A percentile compares a stretch with the other conserved stretches of the same genome.
phyloP scores from a whole-genome alignment of 805 yeast genomes.

The Citeromyces matritensis region DNA sequence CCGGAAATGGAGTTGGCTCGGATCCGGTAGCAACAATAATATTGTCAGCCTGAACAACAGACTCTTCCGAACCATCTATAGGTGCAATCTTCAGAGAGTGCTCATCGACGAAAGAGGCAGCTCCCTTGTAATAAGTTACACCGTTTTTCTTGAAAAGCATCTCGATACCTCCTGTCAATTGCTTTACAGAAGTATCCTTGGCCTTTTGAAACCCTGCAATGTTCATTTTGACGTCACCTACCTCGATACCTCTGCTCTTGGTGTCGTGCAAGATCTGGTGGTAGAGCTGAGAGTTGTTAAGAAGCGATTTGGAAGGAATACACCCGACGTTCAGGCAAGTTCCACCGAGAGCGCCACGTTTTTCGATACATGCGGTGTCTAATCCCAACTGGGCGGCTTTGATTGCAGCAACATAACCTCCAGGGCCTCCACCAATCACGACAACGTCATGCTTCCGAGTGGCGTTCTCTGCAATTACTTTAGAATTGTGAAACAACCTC shows the following conservation, averaged over 20 bases:
- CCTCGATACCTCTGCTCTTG: slow-evolving; percentile 79
- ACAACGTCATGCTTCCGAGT: slow-evolving; percentile 73
- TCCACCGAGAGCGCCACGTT: slow-evolving; percentile 94
- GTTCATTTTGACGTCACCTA: slow-evolving; percentile 58
- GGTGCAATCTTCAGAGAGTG: slow-evolving; percentile 69
- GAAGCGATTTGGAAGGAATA: slow-evolving; percentile 91
- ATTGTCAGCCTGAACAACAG: slow-evolving; percentile 65
- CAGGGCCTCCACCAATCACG: slow-evolving; percentile 98
- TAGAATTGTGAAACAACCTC: not conserved
- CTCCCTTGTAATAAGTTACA: slow-evolving; percentile 88
- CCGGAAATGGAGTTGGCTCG: slow-evolving; percentile 98
- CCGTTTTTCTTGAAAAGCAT: slow-evolving; percentile 90
- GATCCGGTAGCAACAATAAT: slow-evolving; percentile 97
- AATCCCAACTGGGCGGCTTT: slow-evolving; percentile 94
- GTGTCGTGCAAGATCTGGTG: slow-evolving; percentile 84
- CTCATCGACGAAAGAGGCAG: slow-evolving; percentile 78
- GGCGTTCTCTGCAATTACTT: slow-evolving; percentile 6
- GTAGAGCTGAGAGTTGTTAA: slow-evolving; percentile 88
- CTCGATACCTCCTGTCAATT: slow-evolving; percentile 89
- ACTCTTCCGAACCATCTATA: slow-evolving; percentile 69
- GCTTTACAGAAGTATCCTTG: slow-evolving; percentile 80
- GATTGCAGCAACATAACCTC: slow-evolving; percentile 98
- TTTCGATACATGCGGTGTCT: slow-evolving; percentile 93
- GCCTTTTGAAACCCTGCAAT: slow-evolving; percentile 75
- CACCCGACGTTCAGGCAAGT: slow-evolving; percentile 98